Base-by-base conservation (phyloP, 495 filamentous ascomycete species). In the Aspergillus saccharolyticus region DNA sequence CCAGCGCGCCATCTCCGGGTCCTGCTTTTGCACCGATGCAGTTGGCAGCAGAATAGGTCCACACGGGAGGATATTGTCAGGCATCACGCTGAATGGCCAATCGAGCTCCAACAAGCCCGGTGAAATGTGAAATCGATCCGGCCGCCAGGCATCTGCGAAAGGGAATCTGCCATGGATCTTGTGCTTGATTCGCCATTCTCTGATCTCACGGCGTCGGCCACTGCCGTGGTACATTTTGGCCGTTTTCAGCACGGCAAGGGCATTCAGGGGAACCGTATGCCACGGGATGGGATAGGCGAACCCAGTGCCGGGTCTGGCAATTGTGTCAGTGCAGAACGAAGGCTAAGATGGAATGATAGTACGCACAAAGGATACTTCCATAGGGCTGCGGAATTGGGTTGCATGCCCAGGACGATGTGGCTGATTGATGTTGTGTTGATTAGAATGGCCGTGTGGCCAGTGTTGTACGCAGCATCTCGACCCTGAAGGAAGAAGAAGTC, bases 401-500 rank as follows among this genome's bases (percentile, higher is more conserved):
- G 78, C 42, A 70, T 57, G 0, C 64, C 59, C 15, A 70, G 58
- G 6, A 81, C 75, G 24, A 71, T 70, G 55, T 80, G 75, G 15
- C 67, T 67, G 0, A 77, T 54, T 0, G 66, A 52, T 48, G 76
- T 67, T 47, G 77, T 64, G 54, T 73, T 70, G 58, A 79, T 43
- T 55, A 72, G 50, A 57, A 66, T 55, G 54, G 63, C 21, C 63
- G 67, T 59, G 63, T 68, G 55, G 39, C 59, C 56, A 63, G 64
- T 20, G 55, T 59, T 33, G 65, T 70, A 53, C 70, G 74, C 61
- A n/a, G 78, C 80, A 51, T 81, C 80, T 14, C 78, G 56, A 0
- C 74, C 80, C 18, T 78, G 75, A 15, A 75, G 70, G 33, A 84
- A 74, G 15, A 78, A 71, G 4, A 79, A 78, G 56, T 83, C 79